Conservation (phyloP, 768 basidiomycete genomes). For the Termitomyces sp. region DNA sequence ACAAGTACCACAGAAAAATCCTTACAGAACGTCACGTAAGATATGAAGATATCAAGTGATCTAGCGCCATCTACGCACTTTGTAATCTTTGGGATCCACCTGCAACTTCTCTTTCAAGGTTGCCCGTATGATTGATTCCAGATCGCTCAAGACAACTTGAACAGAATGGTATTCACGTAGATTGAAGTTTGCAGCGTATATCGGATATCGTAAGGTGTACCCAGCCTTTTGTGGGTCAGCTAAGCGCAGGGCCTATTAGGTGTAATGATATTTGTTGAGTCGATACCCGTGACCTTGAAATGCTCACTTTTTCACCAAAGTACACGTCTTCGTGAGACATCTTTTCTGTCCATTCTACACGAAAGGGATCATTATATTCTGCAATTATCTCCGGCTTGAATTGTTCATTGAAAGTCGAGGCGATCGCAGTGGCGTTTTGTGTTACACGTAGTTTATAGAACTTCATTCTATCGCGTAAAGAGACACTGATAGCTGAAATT, state of each 20-base stretch:
- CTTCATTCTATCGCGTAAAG: conserved; percentile 76
- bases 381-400: conserved; percentile 84
- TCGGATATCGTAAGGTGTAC: conserved; percentile 79
- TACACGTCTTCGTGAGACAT: conserved; percentile 43
- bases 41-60: neutral
- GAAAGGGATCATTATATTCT: conserved; percentile 77
- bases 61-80: conserved; percentile 35
- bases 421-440: conserved; percentile 62
- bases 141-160: conserved; percentile 70
- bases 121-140: conserved; percentile 60
- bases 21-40: conserved; percentile 31
- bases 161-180: conserved; percentile 66
- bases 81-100: conserved; percentile 48
- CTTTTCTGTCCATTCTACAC: conserved; percentile 77
- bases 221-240: conserved; percentile 62
- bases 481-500: conserved; percentile 62
- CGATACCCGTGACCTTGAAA: neutral
- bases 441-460: conserved; percentile 81
- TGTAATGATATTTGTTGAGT: conserved; percentile 3
- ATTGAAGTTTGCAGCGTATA: conserved; percentile 80
- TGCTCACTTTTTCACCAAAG: conserved; percentile 64
- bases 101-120: conserved; percentile 58
- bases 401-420: conserved; percentile 74
- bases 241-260: conserved; percentile 56
- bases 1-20: conserved; percentile 84